phyloP scores from a whole-genome alignment of 169 alveolate species.

The Cryptosporidium sp. region DNA sequence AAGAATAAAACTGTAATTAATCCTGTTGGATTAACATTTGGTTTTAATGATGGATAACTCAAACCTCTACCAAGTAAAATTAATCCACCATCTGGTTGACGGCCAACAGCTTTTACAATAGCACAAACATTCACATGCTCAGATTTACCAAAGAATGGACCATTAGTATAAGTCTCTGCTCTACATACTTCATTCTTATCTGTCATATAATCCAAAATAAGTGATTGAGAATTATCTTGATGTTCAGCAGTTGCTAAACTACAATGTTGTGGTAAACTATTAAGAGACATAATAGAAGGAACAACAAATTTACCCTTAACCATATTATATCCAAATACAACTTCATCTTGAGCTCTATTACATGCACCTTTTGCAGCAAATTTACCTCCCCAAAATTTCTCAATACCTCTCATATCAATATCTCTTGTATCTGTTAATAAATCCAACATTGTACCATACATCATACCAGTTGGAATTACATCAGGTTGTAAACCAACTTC shows the following conservation, averaged over 20 bases:
- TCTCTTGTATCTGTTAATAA: slow-evolving; percentile 38
- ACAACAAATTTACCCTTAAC: slow-evolving; percentile 50
- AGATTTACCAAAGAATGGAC: slow-evolving; percentile 60
- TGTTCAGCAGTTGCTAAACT: slow-evolving; percentile 42
- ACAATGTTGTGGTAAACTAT: slow-evolving; percentile 48
- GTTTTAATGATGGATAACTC: slow-evolving; percentile 55
- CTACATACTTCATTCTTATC: slow-evolving; percentile 63
- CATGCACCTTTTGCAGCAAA: slow-evolving; percentile 61
- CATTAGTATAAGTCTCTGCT: slow-evolving; percentile 35
- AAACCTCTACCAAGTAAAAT: slow-evolving; percentile 72
- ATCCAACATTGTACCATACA: slow-evolving; percentile 69
- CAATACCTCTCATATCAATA: slow-evolving; percentile 24
- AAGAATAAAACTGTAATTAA: slow-evolving; percentile 62
- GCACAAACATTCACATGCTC: slow-evolving; percentile 72
- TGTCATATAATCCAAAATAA: slow-evolving; percentile 72
- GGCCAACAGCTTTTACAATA: slow-evolving; percentile 62
- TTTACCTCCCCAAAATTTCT: slow-evolving; percentile 63
- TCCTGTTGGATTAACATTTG: slow-evolving; percentile 57
- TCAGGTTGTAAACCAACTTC: slow-evolving; percentile 56
- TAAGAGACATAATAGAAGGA: slow-evolving; percentile 54
- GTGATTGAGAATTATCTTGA: slow-evolving; percentile 57
- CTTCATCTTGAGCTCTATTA: slow-evolving; percentile 39
- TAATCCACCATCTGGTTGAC: slow-evolving; percentile 67
- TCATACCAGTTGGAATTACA: slow-evolving; percentile 52
- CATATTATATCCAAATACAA: slow-evolving; percentile 53